Percentiles rank a stretch among this genome's conserved stretches.
Evolutionary conservation across 2,329 filamentous ascomycete species (phyloP).

Genomic region (Hymenoscyphus linearis): DNA sequence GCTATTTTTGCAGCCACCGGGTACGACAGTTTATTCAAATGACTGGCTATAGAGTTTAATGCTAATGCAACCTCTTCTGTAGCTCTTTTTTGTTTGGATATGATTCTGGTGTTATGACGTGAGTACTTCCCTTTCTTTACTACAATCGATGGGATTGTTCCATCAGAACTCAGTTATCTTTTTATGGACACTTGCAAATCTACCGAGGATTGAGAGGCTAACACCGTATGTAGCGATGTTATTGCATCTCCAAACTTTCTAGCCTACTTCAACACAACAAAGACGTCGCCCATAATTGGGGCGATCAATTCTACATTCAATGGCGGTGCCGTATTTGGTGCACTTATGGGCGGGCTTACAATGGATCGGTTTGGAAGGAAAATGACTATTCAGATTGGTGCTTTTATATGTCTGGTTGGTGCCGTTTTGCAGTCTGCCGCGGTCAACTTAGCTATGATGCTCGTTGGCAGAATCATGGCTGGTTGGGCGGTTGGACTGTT

Average conservation of each 20-base stretch:
- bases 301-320: conserved; percentile 63
- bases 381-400: conserved; percentile 53
- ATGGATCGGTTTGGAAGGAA: conserved; percentile 55
- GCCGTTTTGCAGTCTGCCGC: conserved; percentile 56
- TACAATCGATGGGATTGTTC: not conserved
- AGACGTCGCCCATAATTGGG: conserved; percentile 34
- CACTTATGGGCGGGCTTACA: conserved; percentile 39
- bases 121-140: not conserved
- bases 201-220: not conserved
- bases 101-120: conserved; percentile 32
- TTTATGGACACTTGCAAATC: not conserved
- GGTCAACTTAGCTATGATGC: conserved; percentile 47
- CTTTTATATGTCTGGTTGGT: conserved; percentile 52
- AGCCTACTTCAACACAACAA: conserved; percentile 32
- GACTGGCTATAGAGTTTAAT: not conserved
- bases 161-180: not conserved
- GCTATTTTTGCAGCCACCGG: conserved; percentile 39
- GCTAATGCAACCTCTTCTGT: not conserved
- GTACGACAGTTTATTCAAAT: conserved; percentile 9
- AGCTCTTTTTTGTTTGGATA: conserved; percentile 38
- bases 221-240: not conserved
- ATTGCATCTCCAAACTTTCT: conserved; percentile 28
- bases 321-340: conserved; percentile 46
- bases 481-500: conserved; percentile 55
- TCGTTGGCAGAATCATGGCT: conserved; percentile 52